Percentiles rank a stretch among this genome's conserved stretches.
phyloP scores from a whole-genome alignment of 805 yeast genomes.

The Sugiyamaella marilandica region DNA sequence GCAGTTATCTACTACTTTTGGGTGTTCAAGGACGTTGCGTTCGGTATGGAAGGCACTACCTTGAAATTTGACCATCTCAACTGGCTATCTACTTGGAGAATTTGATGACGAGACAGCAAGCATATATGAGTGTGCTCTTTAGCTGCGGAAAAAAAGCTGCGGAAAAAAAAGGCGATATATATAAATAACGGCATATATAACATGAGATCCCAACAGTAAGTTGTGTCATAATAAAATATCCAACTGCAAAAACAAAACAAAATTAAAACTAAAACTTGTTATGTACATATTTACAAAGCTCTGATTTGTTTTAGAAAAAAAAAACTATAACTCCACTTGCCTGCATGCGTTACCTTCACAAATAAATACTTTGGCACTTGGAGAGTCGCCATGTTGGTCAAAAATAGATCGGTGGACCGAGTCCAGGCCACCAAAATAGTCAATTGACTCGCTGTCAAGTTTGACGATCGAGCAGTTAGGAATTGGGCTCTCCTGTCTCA shows the following conservation, averaged over 20 bases:
- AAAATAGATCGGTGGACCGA: not conserved
- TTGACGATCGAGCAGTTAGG: slow-evolving; percentile 16
- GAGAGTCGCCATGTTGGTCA: not conserved
- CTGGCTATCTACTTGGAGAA: slow-evolving; percentile 55
- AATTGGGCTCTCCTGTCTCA: not conserved
- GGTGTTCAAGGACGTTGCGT: slow-evolving; percentile 61
- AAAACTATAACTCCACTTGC: not conserved
- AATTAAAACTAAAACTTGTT: not conserved
- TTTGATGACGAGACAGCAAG: slow-evolving; percentile 20
- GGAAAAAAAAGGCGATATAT: not conserved
- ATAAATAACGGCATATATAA: not conserved
- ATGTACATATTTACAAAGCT: no score
- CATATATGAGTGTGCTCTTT: no score
- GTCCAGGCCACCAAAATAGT: slow-evolving; percentile 9
- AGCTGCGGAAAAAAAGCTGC: not conserved
- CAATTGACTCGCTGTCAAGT: slow-evolving; percentile 17
- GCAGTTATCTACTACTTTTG: slow-evolving; percentile 54
- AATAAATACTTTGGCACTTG: not conserved
- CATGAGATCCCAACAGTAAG: no score
- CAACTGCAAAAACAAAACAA: not conserved
- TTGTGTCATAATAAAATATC: no score
- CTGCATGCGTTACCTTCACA: not conserved
- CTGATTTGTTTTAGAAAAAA: no score
- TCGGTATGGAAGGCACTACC: slow-evolving; percentile 69
- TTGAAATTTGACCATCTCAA: slow-evolving; percentile 46